These are phyloP conservation scores for Neostapfia colusana DNA, from an alignment of 176 grass and related monocot genomes.

Conservation along the genomic window DNA sequence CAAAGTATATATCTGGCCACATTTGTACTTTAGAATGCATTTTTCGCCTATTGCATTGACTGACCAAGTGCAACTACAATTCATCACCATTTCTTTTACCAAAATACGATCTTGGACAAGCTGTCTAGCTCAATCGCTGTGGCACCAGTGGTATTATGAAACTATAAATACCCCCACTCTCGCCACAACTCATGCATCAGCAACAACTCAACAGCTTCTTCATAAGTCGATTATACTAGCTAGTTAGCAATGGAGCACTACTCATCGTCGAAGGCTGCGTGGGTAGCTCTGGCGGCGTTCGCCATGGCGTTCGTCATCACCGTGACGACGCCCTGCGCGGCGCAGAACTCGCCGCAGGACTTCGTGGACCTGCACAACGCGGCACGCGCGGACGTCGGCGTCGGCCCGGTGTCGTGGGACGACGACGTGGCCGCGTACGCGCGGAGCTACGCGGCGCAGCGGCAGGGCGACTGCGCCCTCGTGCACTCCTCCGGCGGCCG, in stretches of 20 bases:
- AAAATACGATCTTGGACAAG: too few relatives aligned
- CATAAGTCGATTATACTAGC: neutral
- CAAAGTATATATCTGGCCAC: too few relatives aligned
- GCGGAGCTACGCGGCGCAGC: neutral
- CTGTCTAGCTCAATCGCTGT: too few relatives aligned
- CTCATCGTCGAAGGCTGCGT: neutral
- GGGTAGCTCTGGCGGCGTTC: neutral
- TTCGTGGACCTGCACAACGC: neutral
- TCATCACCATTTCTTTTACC: neutral
- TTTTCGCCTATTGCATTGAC: too few relatives aligned
- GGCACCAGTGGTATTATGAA: neutral
- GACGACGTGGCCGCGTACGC: neutral
- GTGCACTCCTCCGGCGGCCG: neutral
- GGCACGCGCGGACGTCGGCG: neutral
- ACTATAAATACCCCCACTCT: neutral
- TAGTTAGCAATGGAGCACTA: neutral
- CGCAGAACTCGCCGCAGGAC: neutral
- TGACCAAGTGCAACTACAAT: neutral
- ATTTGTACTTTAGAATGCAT: too few relatives aligned
- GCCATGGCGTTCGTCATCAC: neutral
- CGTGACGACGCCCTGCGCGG: neutral
- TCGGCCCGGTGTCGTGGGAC: neutral
- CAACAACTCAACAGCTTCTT: neutral
- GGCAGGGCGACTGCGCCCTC: neutral
- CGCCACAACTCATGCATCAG: neutral